Evolutionary conservation across 2,329 filamentous ascomycete species (phyloP), one percentile per base, ranked within the genome.

Genomic region (Thielaviopsis musarum): DNA sequence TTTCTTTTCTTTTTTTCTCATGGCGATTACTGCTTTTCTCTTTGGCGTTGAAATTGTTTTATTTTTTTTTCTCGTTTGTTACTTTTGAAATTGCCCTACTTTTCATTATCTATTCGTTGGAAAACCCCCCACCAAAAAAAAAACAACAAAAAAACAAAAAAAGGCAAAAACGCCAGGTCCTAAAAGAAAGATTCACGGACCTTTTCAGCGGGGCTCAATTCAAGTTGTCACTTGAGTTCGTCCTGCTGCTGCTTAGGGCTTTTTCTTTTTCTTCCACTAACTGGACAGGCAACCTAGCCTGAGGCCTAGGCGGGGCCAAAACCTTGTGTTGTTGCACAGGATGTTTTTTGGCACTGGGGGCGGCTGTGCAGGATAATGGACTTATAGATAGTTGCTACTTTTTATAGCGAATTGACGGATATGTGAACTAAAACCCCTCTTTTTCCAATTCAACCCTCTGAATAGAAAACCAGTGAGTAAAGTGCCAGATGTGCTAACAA

Each of bases 11-110:
- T 34, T 54, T 62, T 52, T 15, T 57, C 54, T 26, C 45, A 48
- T 59, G 53, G 58, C 52, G 58, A 61, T 61, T 26, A 26, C 24
- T 26, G 24, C 24, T 49, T 54, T 62, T 52, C 6, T 58, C 49
- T 28, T 26, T 59, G 54, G 58, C 59, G 53, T 62, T 59, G 58
- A 60, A 54, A 54, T 56, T 62, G 34, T 21, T 28, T 55, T 51
- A n/a, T 52, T 51, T 2, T 57, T 57, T 57, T 57, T 24, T 59
- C 21, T 53, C 34, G 12, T 41, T 58, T 61, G 24, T 58, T 30
- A 6, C 6, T 26, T 6, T 57, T 56, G 54, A 55, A 49, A 48
- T 60, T 22, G 17, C 10, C n/a, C n/a, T n/a, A n/a, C n/a, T 24
- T 52, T 3, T 57, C 51, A 19, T 52, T 34, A 57, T 53, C 52